phyloP scores from a whole-genome alignment of 768 basidiomycete genomes.

The Clavulina sp. region DNA sequence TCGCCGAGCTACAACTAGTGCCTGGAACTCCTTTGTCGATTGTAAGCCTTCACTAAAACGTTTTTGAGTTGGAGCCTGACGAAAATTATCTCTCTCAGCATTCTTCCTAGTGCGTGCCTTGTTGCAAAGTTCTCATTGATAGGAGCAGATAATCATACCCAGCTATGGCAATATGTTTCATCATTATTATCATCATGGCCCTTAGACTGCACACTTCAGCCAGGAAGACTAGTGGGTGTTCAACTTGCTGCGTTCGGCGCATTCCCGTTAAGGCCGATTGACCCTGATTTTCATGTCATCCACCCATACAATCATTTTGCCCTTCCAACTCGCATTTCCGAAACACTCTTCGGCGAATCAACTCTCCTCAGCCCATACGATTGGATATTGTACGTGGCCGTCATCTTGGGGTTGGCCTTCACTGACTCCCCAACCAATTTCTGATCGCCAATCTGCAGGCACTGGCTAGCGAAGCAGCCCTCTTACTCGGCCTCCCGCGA shows the following conservation, averaged over 20 bases:
- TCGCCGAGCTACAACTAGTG: conserved; percentile 24
- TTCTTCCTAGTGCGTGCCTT: conserved; percentile 1
- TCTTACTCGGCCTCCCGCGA: conserved; percentile 79
- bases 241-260: not conserved
- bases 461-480: conserved; percentile 86
- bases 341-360: not conserved
- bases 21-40: conserved; percentile 81
- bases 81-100: not conserved
- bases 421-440: conserved; percentile 30
- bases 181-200: conserved; percentile 28
- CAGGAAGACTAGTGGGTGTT: conserved; percentile 41
- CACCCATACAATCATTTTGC: not conserved
- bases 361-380: conserved; percentile 11
- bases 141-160: no score
- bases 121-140: no score
- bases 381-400: conserved; percentile 6
- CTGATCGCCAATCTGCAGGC: conserved; percentile 28
- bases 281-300: not conserved
- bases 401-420: not conserved
- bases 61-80: not conserved
- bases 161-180: not conserved
- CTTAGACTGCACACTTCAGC: conserved; percentile 73
- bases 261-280: not conserved
- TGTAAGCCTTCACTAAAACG: conserved; percentile 29
- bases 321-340: no score